phyloP scores from a whole-genome alignment of 2,329 filamentous ascomycete genomes.

The Dryadomyces quercivorus region DNA sequence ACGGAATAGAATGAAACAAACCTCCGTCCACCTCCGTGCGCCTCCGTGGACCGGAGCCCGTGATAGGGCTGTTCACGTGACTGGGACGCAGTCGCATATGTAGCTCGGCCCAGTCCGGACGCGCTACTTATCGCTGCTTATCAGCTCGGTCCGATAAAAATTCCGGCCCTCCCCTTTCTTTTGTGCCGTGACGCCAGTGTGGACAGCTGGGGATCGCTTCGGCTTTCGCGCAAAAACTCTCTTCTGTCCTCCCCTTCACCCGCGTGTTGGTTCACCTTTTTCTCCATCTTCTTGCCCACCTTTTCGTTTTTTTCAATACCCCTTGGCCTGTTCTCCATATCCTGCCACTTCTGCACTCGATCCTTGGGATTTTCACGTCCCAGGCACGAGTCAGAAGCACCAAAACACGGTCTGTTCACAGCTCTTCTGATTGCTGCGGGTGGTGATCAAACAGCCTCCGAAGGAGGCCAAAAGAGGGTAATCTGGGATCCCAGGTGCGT shows the following conservation, averaged over 20 bases:
- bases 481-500: background rate
- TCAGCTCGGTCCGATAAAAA: slow-evolving; percentile 12
- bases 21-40: background rate
- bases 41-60: background rate
- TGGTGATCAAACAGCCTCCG: background rate
- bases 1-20: too few species aligned
- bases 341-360: background rate
- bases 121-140: slow-evolving; percentile 10
- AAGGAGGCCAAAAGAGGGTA: background rate
- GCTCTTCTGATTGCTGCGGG: background rate
- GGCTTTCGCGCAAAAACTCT: slow-evolving; percentile 10
- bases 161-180: slow-evolving; percentile 13
- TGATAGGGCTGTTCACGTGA: background rate
- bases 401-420: background rate
- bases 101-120: background rate
- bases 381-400: background rate
- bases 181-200: slow-evolving; percentile 11
- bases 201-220: slow-evolving; percentile 4
- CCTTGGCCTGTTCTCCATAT: background rate
- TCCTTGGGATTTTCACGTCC: background rate
- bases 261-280: background rate
- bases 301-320: background rate
- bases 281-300: background rate
- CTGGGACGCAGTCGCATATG: background rate
- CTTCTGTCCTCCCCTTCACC: slow-evolving; percentile 1